phyloP scores from a whole-genome alignment of 2,329 filamentous ascomycete genomes.

The Sporothrix curviconia region DNA sequence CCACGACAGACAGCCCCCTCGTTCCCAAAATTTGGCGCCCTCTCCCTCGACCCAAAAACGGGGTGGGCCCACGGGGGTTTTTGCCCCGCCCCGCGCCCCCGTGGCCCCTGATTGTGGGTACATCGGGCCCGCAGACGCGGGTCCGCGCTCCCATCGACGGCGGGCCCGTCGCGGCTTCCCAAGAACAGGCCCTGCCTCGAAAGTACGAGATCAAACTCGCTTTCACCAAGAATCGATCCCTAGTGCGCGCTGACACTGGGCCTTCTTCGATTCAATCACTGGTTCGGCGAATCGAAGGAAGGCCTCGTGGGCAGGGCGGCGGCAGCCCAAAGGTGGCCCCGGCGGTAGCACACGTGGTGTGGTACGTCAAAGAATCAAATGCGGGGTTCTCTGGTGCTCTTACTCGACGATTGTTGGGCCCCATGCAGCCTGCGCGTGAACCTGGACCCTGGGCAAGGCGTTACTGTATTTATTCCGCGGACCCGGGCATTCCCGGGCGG shows the following conservation, averaged over 20 bases:
- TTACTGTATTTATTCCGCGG: conserved; percentile 97
- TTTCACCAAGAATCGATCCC: conserved; percentile 98
- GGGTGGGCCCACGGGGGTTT: conserved; percentile 97
- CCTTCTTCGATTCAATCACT: conserved; percentile 75
- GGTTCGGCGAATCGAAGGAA: conserved; percentile 81
- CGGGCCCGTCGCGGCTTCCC: conserved; percentile 79
- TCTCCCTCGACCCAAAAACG: conserved; percentile 94
- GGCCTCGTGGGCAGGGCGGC: conserved; percentile 55
- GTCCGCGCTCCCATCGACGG: conserved; percentile 87
- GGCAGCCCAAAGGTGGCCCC: conserved; percentile 44
- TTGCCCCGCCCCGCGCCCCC: conserved; percentile 88
- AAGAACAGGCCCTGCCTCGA: conserved; percentile 90
- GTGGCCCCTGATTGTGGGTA: conserved; percentile 87
- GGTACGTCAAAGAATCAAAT: conserved; percentile 98
- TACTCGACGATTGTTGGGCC: conserved; percentile 99
- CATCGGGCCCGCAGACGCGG: conserved; percentile 89
- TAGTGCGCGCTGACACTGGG: conserved; percentile 81
- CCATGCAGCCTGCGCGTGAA: conserved; percentile 95
- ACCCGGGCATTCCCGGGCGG: conserved; percentile 83
- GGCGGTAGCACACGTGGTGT: conserved; percentile 51
- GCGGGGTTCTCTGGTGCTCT: conserved; percentile 94
- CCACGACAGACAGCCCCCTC: conserved; percentile 21
- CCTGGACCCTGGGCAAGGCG: conserved; percentile 90
- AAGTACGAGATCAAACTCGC: conserved; percentile 93
- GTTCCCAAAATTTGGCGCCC: conserved; percentile 47